These are phyloP conservation scores for Leucocoprinus birnbaumii DNA, from an alignment of 768 basidiomycete genomes.

Conservation along the genomic window DNA sequence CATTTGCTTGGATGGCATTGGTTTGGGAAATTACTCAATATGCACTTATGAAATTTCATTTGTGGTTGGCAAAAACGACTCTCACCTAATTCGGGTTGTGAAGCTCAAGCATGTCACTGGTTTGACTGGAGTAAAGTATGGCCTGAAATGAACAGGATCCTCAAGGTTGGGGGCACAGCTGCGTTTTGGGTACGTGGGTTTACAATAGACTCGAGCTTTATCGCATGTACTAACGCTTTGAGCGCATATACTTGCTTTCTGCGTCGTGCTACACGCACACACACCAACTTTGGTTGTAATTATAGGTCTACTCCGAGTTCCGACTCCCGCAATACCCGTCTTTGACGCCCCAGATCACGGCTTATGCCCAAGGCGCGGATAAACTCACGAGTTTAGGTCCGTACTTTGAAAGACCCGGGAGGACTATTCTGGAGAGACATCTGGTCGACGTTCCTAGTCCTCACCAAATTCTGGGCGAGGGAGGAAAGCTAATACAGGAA, in stretches of 20 bases:
- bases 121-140: slow-evolving; percentile 74
- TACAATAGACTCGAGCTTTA: neutral
- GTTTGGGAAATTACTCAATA: too few relatives aligned
- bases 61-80: neutral
- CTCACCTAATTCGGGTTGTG: neutral
- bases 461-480: slow-evolving; percentile 17
- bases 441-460: slow-evolving; percentile 69
- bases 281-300: neutral
- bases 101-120: slow-evolving; percentile 83
- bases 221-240: neutral
- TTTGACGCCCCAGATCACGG: slow-evolving; percentile 54
- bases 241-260: too few relatives aligned
- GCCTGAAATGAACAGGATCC: slow-evolving; percentile 60
- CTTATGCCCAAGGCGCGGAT: slow-evolving; percentile 61
- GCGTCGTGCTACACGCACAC: too few relatives aligned
- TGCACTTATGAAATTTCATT: too few relatives aligned
- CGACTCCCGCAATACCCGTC: slow-evolving; percentile 60
- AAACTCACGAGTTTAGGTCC: slow-evolving; percentile 56
- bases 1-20: too few relatives aligned
- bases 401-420: slow-evolving; percentile 80
- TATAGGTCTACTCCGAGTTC: slow-evolving; percentile 67
- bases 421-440: slow-evolving; percentile 69
- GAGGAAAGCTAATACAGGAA: slow-evolving; percentile 28
- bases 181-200: slow-evolving; percentile 79
- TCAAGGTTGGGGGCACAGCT: slow-evolving; percentile 60